A percentile compares a stretch with the other conserved stretches of the same genome.
These are phyloP conservation scores for Coniosporium apollinis DNA, from an alignment of 495 filamentous ascomycete species.

Conservation along the genomic window DNA sequence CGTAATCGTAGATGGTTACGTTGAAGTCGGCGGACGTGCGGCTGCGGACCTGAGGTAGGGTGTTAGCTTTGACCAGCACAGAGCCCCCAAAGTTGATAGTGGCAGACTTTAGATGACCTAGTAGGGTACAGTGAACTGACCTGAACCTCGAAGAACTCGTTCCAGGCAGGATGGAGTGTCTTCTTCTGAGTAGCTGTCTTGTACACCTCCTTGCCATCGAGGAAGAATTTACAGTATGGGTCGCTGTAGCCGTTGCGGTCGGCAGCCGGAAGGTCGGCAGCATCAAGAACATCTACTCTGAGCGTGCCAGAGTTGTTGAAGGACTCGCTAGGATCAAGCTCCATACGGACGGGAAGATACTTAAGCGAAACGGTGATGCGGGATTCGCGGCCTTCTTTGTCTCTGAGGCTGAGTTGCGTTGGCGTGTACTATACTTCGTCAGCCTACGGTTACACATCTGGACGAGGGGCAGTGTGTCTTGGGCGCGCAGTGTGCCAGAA, in stretches of 20 bases:
- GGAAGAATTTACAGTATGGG: constrained; percentile 85
- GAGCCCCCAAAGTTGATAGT: too few relatives aligned
- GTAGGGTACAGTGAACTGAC: too few relatives aligned
- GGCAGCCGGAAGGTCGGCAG: constrained; percentile 69
- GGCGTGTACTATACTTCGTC: constrained; percentile 54
- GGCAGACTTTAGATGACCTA: too few relatives aligned
- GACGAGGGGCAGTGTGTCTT: constrained; percentile 1
- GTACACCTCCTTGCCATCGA: constrained; percentile 71
- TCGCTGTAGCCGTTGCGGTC: constrained; percentile 95
- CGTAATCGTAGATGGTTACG: constrained; percentile 83
- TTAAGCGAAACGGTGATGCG: constrained; percentile 80
- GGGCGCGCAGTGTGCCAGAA: neutral
- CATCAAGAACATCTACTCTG: constrained; percentile 80
- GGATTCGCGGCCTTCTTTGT: constrained; percentile 56
- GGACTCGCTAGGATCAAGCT: constrained; percentile 80
- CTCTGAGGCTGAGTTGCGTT: constrained; percentile 59
- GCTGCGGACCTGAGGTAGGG: too few relatives aligned
- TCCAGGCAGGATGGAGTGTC: constrained; percentile 87
- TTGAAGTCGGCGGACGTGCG: constrained; percentile 74
- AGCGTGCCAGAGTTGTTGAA: constrained; percentile 97
- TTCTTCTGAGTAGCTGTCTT: constrained; percentile 95
- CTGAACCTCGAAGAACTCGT: constrained; percentile 78
- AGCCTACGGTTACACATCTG: neutral
- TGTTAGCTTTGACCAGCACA: too few relatives aligned
- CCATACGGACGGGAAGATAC: constrained; percentile 87